Evolutionary conservation across 176 grass and related monocot genomes (phyloP).

Genomic region (Puya raimondii): DNA sequence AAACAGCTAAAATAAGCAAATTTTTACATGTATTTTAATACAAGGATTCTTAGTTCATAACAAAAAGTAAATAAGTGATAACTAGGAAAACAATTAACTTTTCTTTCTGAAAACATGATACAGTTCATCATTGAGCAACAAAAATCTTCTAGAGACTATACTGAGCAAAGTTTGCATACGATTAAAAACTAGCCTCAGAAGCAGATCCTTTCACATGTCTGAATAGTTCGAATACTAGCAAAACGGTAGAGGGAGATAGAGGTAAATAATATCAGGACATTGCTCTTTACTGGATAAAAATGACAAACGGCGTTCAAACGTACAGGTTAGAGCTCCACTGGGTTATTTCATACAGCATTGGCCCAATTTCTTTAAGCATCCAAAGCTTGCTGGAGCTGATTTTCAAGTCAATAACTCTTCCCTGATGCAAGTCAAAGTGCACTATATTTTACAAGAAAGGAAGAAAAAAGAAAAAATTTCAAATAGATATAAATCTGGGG

Average conservation of each 20-base stretch:
- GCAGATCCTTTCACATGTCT: background rate
- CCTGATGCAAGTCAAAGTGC: constrained; percentile 30
- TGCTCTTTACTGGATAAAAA: background rate
- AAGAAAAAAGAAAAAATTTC: background rate
- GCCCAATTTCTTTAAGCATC: constrained; percentile 86
- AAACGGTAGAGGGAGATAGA: background rate
- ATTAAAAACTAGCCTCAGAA: background rate
- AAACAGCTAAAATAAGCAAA: too few species aligned
- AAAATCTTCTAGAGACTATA: too few species aligned
- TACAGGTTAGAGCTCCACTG: constrained; percentile 59
- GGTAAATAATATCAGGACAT: background rate
- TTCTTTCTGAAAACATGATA: too few species aligned
- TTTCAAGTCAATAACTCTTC: constrained; percentile 71
- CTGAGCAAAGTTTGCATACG: background rate
- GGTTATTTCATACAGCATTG: constrained; percentile 66
- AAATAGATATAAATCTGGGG: background rate
- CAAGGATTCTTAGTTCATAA: too few species aligned
- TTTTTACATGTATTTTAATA: too few species aligned
- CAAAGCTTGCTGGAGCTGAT: constrained; percentile 66
- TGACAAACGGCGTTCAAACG: constrained; percentile 15
- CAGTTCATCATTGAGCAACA: too few species aligned
- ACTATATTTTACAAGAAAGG: background rate
- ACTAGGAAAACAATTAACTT: too few species aligned
- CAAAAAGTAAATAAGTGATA: too few species aligned
- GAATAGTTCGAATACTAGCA: background rate